Evolutionary conservation across 2,329 filamentous ascomycete species (phyloP).

Genomic region (Simplicillium aogashimaense): DNA sequence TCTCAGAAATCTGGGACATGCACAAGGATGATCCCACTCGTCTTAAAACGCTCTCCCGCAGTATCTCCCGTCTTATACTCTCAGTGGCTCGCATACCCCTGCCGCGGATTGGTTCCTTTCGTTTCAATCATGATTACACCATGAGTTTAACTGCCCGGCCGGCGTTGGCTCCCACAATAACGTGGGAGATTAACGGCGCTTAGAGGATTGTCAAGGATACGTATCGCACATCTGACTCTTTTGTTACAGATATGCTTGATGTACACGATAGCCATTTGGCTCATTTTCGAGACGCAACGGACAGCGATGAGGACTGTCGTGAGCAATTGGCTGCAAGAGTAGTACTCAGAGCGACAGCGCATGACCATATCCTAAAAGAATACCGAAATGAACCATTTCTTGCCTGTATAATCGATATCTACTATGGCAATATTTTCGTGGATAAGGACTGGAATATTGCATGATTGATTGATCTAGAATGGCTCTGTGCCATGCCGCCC

Average conservation of each 20-base stretch:
- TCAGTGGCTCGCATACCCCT: slow-evolving; percentile 17
- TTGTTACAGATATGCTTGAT: slow-evolving; percentile 14
- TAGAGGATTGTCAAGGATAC: slow-evolving; percentile 19
- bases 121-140: slow-evolving; percentile 18
- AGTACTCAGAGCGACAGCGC: slow-evolving; percentile 13
- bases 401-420: slow-evolving; percentile 20
- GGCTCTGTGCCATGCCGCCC: slow-evolving; percentile 17
- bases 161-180: slow-evolving; percentile 14
- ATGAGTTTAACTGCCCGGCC: slow-evolving; percentile 21
- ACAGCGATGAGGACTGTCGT: slow-evolving; percentile 14
- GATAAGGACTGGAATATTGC: slow-evolving; percentile 24
- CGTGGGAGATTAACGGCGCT: slow-evolving; percentile 22
- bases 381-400: slow-evolving; percentile 16
- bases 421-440: slow-evolving; percentile 23
- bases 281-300: slow-evolving; percentile 13
- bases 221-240: slow-evolving; percentile 18
- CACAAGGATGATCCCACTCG: slow-evolving; percentile 4
- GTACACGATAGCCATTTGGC: slow-evolving; percentile 15
- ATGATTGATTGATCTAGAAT: slow-evolving; percentile 23
- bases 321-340: slow-evolving; percentile 15
- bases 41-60: slow-evolving; percentile 16
- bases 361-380: slow-evolving; percentile 14
- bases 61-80: slow-evolving; percentile 16
- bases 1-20: slow-evolving; percentile 14
- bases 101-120: slow-evolving; percentile 17